Conservation (phyloP, 352 stramenopile species). For the Globisporangium emineosum region DNA sequence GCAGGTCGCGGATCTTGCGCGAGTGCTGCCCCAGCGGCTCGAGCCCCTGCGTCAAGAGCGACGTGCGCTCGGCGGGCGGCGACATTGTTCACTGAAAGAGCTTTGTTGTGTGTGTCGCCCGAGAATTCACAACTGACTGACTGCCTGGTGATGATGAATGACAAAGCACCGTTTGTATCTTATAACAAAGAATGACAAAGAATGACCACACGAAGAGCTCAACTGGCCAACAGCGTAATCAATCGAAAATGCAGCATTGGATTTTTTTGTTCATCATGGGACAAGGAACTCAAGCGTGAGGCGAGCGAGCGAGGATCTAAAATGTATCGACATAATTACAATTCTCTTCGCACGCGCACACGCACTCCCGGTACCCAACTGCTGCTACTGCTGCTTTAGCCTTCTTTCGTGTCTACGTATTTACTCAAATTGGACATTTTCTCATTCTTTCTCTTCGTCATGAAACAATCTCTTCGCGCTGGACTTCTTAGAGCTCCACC, state of each 20-base stretch:
- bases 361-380: background rate
- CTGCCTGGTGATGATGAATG: background rate
- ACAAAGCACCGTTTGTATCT: background rate
- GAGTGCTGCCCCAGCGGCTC: slow-evolving; percentile 33
- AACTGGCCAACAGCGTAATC: slow-evolving; percentile 14
- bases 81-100: background rate
- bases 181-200: background rate
- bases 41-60: slow-evolving; percentile 49
- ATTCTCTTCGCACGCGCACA: background rate
- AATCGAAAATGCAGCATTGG: slow-evolving; percentile 11
- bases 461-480: background rate
- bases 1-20: slow-evolving; percentile 24
- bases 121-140: background rate
- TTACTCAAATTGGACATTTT: slow-evolving; percentile 1
- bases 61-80: slow-evolving; percentile 18
- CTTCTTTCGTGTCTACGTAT: background rate
- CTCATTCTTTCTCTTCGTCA: background rate
- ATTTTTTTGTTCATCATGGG: background rate
- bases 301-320: slow-evolving; percentile 8
- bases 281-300: background rate
- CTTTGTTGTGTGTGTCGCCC: background rate
- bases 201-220: background rate
- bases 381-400: background rate
- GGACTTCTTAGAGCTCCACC: slow-evolving; percentile 41
- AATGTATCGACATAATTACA: slow-evolving; percentile 17